These are phyloP conservation scores for Candida anutae DNA, from an alignment of 1,139 yeast species.

Conservation along the genomic window DNA sequence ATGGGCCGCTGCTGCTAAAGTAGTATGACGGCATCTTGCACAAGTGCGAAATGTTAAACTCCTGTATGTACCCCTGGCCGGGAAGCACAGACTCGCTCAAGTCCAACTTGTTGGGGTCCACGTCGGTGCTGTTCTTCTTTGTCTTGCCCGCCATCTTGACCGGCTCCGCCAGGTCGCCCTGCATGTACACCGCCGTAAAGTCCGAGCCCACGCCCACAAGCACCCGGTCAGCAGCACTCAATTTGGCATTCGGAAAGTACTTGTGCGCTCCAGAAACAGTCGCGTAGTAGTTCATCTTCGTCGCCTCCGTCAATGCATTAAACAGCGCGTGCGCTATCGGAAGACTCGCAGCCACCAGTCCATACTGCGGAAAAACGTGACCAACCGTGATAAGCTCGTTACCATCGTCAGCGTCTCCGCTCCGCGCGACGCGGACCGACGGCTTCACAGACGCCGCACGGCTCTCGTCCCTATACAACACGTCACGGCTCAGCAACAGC, in stretches of 20 bases:
- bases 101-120: slow-evolving; percentile 36
- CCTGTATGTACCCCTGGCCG: slow-evolving; percentile 41
- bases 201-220: slow-evolving; percentile 22
- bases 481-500: slow-evolving; percentile 12
- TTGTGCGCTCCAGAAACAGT: slow-evolving; percentile 12
- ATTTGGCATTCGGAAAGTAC: slow-evolving; percentile 22
- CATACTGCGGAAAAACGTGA: slow-evolving; percentile 39
- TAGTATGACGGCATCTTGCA: slow-evolving; percentile 41
- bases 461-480: slow-evolving; percentile 8
- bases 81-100: slow-evolving; percentile 35
- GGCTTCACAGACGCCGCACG: slow-evolving; percentile 16
- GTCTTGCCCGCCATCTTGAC: slow-evolving; percentile 15
- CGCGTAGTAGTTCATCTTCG: slow-evolving; percentile 34
- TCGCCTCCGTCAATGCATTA: slow-evolving; percentile 24
- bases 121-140: slow-evolving; percentile 23
- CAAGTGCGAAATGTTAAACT: slow-evolving; percentile 32
- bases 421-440: slow-evolving; percentile 12
- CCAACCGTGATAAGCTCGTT: slow-evolving; percentile 26
- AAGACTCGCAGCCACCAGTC: slow-evolving; percentile 21
- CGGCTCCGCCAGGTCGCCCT: slow-evolving; percentile 2
- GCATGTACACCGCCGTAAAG: slow-evolving; percentile 14
- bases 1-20: slow-evolving; percentile 16
- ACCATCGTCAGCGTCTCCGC: neutral
- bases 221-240: slow-evolving; percentile 25
- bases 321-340: slow-evolving; percentile 30